Conservation (phyloP, 768 basidiomycete species). For the Psilocybe azurescens region DNA sequence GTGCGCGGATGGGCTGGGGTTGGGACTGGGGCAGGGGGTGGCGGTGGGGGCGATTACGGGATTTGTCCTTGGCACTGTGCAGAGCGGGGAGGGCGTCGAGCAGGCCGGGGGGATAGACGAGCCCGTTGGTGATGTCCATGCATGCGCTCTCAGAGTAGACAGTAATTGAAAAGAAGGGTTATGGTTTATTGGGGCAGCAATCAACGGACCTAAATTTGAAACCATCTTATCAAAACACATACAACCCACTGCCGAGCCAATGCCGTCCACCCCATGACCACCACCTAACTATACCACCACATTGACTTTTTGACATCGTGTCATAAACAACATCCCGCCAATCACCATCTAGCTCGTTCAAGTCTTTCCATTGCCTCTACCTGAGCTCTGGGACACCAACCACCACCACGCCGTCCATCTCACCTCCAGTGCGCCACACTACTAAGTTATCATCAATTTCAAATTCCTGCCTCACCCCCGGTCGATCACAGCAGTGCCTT, state of each 20-base stretch:
- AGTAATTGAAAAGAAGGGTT: constrained; percentile 1
- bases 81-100: constrained; percentile 28
- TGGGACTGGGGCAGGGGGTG: neutral
- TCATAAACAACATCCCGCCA: too few relatives aligned
- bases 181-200: constrained; percentile 2
- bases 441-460: too few relatives aligned
- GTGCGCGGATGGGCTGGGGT: constrained; percentile 33
- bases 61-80: neutral
- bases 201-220: constrained; percentile 23
- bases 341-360: neutral
- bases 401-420: too few relatives aligned
- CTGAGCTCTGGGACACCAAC: too few relatives aligned
- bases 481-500: too few relatives aligned
- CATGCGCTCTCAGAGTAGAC: neutral
- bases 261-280: constrained; percentile 3
- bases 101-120: constrained; percentile 28
- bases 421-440: too few relatives aligned
- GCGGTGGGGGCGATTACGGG: constrained; percentile 4
- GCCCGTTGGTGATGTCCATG: constrained; percentile 22
- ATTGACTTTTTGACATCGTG: neutral
- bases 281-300: neutral
- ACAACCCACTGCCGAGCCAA: neutral
- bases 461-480: too few relatives aligned
- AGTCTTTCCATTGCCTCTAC: too few relatives aligned
- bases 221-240: constrained; percentile 21